Evolutionary conservation across 2,329 filamentous ascomycete species (phyloP), one percentile per base, ranked within the genome.

Genomic region (Colletotrichum zoysiae): DNA sequence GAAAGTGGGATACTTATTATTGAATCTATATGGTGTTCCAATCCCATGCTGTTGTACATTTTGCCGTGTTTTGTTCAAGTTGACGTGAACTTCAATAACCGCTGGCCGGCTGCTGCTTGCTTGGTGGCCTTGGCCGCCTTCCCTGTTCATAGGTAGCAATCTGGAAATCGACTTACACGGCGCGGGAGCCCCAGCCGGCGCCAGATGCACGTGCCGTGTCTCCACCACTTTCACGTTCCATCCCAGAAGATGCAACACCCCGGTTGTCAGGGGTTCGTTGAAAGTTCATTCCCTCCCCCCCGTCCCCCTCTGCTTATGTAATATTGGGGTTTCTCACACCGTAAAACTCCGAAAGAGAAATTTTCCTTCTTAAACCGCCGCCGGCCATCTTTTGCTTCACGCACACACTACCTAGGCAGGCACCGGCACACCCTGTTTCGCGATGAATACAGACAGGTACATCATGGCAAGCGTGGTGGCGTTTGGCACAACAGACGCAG

Each of bases 291-390:
- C 20, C 26, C 26, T n/a, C 20, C 26, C 26, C 58, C 44, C 9
- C 1, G 30, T 30, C 30, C 3, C 9, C 20, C 11, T 8, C 12
- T 6, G 26, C 12, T 56, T 64, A 64, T 14, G 42, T 64, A 55
- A 64, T 55, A 11, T 23, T 0, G 2, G 2, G 16, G 2, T 9
- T 35, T 42, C 44, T 16, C 14, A 5, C 40, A 16, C 50, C 38
- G 48, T 64, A 64, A 64, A 64, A 56, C 46, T 55, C 38, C 23
- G 11, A 20, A 20, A n/a, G 40, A 33, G 61, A 64, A 64, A 64
- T 18, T 64, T 64, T 67, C 44, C 33, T 23, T 44, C 4, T 35
- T 30, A 4, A 16, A 7, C 1, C 18, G 6, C 1, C 18, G 6
- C 12, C 12, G 18, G 16, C 42, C 18, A 44, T 18, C 6, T 18